phyloP scores from a whole-genome alignment of 1,284 basidiomycete genomes.

The Coriolopsis trogii region DNA sequence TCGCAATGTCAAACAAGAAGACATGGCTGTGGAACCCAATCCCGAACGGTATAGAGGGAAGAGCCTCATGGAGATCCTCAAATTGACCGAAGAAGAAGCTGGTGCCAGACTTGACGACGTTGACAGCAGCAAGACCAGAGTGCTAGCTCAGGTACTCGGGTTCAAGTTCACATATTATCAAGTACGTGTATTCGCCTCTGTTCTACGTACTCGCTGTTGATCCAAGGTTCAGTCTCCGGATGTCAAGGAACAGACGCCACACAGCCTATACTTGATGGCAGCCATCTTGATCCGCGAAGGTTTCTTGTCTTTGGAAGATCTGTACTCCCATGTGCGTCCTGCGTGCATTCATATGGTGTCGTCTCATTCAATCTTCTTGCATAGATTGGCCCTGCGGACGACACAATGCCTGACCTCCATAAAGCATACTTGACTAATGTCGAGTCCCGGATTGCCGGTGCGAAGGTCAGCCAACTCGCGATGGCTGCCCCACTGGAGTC shows the following conservation, averaged over 20 bases:
- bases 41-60: conserved; percentile 56
- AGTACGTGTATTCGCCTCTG: conserved; percentile 45
- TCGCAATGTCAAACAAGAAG: conserved; percentile 20
- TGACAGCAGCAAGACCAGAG: conserved; percentile 49
- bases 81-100: conserved; percentile 46
- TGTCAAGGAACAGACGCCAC: conserved; percentile 63
- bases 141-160: conserved; percentile 90
- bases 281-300: conserved; percentile 90
- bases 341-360: neutral
- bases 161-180: conserved; percentile 96
- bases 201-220: conserved; percentile 1
- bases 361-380: neutral
- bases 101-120: conserved; percentile 18
- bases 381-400: conserved; percentile 78
- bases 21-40: conserved; percentile 40
- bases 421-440: conserved; percentile 73
- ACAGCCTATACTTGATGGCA: conserved; percentile 79
- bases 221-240: conserved; percentile 51
- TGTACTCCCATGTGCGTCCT: conserved; percentile 78
- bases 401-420: conserved; percentile 70
- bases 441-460: conserved; percentile 64
- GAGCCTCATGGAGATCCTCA: conserved; percentile 66
- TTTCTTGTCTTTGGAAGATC: conserved; percentile 82
- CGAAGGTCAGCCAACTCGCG: conserved; percentile 80
- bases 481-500: conserved; percentile 90